These are phyloP conservation scores for Erythrobasidium hasegawianum DNA, from an alignment of 1,284 basidiomycete genomes.

Conservation along the genomic window DNA sequence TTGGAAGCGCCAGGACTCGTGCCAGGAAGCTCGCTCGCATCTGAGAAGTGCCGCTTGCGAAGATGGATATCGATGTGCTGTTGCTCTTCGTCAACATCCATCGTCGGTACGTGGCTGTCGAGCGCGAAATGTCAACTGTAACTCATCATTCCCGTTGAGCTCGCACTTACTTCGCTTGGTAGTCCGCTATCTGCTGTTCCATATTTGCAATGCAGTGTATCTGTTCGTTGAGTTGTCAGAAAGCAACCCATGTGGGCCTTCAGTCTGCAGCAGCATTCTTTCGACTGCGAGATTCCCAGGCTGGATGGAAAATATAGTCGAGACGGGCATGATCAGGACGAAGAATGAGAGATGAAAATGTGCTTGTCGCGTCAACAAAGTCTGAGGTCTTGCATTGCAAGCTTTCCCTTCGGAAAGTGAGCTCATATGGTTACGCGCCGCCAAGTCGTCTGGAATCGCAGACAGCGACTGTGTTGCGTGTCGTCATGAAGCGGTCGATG, in stretches of 20 bases:
- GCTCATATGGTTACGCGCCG: too few species aligned
- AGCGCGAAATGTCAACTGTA: background rate
- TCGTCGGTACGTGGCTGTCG: background rate
- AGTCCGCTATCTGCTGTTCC: background rate
- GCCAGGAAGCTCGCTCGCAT: background rate
- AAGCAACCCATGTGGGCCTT: background rate
- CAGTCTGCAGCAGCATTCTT: background rate
- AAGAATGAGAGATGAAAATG: too few species aligned
- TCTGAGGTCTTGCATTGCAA: too few species aligned
- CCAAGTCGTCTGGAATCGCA: too few species aligned
- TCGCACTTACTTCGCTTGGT: too few species aligned
- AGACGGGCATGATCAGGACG: too few species aligned
- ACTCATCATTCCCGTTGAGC: background rate
- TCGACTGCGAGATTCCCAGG: background rate
- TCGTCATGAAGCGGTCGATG: too few species aligned
- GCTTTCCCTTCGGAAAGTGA: too few species aligned
- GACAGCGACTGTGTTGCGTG: too few species aligned
- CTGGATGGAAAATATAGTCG: too few species aligned
- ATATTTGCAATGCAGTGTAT: background rate
- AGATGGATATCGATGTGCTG: constrained; percentile 2
- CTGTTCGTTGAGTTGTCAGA: background rate
- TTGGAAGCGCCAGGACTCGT: too few species aligned
- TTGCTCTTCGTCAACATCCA: background rate
- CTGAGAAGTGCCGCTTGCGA: background rate
- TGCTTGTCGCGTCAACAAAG: too few species aligned